Percentiles rank a stretch among this genome's conserved stretches.
phyloP scores from a whole-genome alignment of 441 rosid genomes.

The Erysimum pusillum region DNA sequence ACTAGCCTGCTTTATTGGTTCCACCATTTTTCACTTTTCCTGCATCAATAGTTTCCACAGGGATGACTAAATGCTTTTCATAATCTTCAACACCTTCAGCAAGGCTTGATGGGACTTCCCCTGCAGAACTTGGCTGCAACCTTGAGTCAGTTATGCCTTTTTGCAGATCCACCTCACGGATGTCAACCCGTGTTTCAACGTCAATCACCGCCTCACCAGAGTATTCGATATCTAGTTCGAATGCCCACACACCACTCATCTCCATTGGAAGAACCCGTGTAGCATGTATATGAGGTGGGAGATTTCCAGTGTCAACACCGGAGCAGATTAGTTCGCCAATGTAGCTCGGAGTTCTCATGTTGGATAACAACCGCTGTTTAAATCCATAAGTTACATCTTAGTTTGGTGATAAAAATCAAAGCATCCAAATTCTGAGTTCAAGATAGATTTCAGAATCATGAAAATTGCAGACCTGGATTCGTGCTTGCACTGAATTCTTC shows the following conservation, averaged over 20 bases:
- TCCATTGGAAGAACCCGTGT: slow-evolving; percentile 84
- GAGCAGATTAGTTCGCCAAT: slow-evolving; percentile 84
- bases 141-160: slow-evolving; percentile 60
- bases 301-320: slow-evolving; percentile 66
- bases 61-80: slow-evolving; percentile 64
- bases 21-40: slow-evolving; percentile 53
- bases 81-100: slow-evolving; percentile 63
- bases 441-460: slow-evolving; percentile 34
- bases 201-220: slow-evolving; percentile 74
- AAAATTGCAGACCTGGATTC: slow-evolving; percentile 73
- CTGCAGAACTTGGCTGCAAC: slow-evolving; percentile 59
- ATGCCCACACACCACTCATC: slow-evolving; percentile 91
- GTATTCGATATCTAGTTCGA: slow-evolving; percentile 93
- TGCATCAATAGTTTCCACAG: slow-evolving; percentile 58
- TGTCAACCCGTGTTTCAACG: slow-evolving; percentile 88
- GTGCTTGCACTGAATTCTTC: slow-evolving; percentile 62
- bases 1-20: slow-evolving; percentile 65
- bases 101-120: slow-evolving; percentile 59
- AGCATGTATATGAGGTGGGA: slow-evolving; percentile 88
- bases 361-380: slow-evolving; percentile 81
- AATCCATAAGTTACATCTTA: slow-evolving; percentile 36
- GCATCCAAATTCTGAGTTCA: not conserved
- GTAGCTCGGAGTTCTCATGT: slow-evolving; percentile 91
- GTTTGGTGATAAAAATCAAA: slow-evolving; percentile 19
- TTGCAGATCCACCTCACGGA: slow-evolving; percentile 67